Evolutionary conservation across 306 rosid species (phyloP), one percentile per base, ranked within the genome.

Genomic region (Leucaena leucocephala): DNA sequence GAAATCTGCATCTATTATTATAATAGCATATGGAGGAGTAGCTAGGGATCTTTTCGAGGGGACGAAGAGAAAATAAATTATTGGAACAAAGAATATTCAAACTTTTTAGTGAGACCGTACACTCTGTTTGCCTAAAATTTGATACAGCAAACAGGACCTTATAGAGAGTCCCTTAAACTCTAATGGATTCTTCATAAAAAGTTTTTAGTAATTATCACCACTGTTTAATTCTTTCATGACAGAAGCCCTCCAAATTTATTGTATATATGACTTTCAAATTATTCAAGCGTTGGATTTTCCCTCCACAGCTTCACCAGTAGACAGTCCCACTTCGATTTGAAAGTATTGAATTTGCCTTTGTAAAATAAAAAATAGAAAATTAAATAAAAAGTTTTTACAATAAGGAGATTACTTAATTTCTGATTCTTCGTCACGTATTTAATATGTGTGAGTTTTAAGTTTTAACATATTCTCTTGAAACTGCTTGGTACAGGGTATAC

Each of bases 51-150:
- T 15, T 75, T 58, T 59, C 57, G 5, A 43, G 46, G 57, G 57
- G 78, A 14, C 78, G 2, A 21, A 74, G 39, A 19, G 52, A 58
- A 7, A 61, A 27, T 74, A 38, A 21, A 42, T 57, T 58, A 38
- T 58, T 42, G 42, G 16, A 58, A 4, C 36, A 17, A 34, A 61
- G 52, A 75, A 43, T 49, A 75, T 75, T 40, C 77, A 74, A 55
- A 74, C 77, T 39, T 27, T 39, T 49, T 36, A 57, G 77, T 74
- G 54, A 40, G 61, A 39, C 35, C 40, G 16, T 40, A 38, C 39
- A 16, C 71, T 54, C 17, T 57, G 61, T 40, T 22, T 42, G 46
- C 78, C 70, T 75, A 75, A 59, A 75, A 21, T 74, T 57, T 74
- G 77, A 58, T 75, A 59, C 17, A 8, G 58, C 78, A 43, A 74